Conservation (phyloP, 2,329 filamentous ascomycete genomes). For the Cytospora piceae region DNA sequence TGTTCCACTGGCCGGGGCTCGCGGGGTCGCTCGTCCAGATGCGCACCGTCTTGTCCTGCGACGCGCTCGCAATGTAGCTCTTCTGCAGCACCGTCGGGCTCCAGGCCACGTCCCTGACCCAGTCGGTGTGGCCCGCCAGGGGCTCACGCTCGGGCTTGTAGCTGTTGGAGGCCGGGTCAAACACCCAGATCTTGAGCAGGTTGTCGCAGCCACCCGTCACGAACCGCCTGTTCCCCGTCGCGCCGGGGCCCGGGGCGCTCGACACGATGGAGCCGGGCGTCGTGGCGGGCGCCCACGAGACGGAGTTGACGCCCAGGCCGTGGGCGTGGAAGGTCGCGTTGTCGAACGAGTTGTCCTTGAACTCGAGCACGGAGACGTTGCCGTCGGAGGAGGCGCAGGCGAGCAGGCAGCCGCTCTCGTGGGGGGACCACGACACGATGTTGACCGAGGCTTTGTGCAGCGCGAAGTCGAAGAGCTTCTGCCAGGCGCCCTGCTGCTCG, state of each 20-base stretch:
- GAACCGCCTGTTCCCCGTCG: constrained; percentile 74
- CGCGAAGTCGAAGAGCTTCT: constrained; percentile 89
- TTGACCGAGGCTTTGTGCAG: constrained; percentile 96
- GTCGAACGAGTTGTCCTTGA: constrained; percentile 93
- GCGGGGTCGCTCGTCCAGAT: constrained; percentile 87
- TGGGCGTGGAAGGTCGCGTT: constrained; percentile 90
- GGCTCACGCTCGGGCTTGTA: constrained; percentile 67
- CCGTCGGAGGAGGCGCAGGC: constrained; percentile 95
- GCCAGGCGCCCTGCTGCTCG: constrained; percentile 77
- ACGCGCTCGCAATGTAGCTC: constrained; percentile 93
- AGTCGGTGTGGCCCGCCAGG: constrained; percentile 85
- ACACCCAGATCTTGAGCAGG: constrained; percentile 90
- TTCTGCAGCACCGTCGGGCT: constrained; percentile 93
- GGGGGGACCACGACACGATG: constrained; percentile 95
- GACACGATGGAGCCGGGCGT: constrained; percentile 83
- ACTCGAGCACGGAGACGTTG: constrained; percentile 90
- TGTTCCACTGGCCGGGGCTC: constrained; percentile 75
- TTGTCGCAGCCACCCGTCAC: constrained; percentile 97
- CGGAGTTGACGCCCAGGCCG: constrained; percentile 91
- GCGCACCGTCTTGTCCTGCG: constrained; percentile 94
- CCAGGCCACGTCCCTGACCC: constrained; percentile 98
- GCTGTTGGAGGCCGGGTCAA: constrained; percentile 62
- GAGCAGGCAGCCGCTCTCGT: constrained; percentile 91
- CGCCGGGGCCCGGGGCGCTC: constrained; percentile 63
- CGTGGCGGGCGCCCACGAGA: constrained; percentile 90